Evolutionary conservation across 192 early-diverging fungal genomes (phyloP).

Genomic region (Coemansia sp.): DNA sequence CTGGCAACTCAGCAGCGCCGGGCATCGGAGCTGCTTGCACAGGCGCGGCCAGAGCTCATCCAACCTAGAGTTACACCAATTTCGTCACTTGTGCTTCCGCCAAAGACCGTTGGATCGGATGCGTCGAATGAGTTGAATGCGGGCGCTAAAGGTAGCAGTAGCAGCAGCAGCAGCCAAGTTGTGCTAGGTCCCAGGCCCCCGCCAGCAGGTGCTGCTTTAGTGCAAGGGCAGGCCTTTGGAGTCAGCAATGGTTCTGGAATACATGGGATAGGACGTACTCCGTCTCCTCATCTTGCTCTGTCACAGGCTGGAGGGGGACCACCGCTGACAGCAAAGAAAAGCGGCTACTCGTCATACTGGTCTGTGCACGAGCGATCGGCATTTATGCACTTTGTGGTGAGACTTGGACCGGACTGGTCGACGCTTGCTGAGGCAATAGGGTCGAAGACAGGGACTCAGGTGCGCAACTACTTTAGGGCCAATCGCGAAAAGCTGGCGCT

Average conservation of each 20-base stretch:
- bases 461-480: constrained; percentile 77
- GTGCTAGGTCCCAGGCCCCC: neutral
- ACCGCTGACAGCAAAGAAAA: constrained; percentile 43
- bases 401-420: constrained; percentile 78
- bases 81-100: constrained; percentile 30
- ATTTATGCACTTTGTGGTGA: constrained; percentile 64
- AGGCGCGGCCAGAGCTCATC: constrained; percentile 24
- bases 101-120: neutral
- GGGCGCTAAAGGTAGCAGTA: neutral
- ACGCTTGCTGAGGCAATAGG: constrained; percentile 68
- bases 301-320: neutral
- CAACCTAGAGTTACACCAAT: constrained; percentile 15
- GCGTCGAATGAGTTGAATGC: neutral
- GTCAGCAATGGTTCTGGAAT: neutral
- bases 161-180: constrained; percentile 1
- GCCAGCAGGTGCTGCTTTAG: neutral
- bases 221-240: neutral
- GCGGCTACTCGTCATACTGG: constrained; percentile 82
- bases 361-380: constrained; percentile 75
- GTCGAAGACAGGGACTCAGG: constrained; percentile 79
- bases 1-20: constrained; percentile 5
- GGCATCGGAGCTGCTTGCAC: constrained; percentile 22
- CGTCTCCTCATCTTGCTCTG: neutral
- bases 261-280: constrained; percentile 1
- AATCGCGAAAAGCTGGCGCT: constrained; percentile 58